A percentile compares a stretch with the other conserved stretches of the same genome.
phyloP scores from a whole-genome alignment of 345 rosid species.

The Sisymbrium irio region DNA sequence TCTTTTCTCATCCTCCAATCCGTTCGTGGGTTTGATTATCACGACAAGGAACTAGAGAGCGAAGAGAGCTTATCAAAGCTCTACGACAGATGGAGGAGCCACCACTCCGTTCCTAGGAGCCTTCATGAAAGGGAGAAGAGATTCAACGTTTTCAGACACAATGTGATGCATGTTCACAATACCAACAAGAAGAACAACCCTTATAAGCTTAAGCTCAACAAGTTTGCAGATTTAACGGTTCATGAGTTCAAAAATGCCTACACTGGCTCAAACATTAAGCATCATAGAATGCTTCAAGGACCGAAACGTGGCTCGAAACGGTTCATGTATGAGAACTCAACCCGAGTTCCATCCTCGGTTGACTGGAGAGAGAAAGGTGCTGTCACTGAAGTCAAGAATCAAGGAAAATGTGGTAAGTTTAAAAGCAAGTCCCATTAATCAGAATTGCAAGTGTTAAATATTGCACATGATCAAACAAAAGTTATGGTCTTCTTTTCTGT shows the following conservation, averaged over 20 bases:
- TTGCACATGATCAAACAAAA: not conserved
- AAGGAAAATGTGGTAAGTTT: slow-evolving; percentile 67
- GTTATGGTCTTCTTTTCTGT: not conserved
- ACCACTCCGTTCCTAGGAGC: slow-evolving; percentile 69
- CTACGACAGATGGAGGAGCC: slow-evolving; percentile 85
- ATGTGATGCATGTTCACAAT: slow-evolving; percentile 66
- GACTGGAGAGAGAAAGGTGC: slow-evolving; percentile 85
- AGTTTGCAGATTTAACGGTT: slow-evolving; percentile 77
- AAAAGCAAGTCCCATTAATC: not conserved
- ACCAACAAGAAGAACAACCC: slow-evolving; percentile 66
- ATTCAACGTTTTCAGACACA: slow-evolving; percentile 70
- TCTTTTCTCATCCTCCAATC: slow-evolving; percentile 42
- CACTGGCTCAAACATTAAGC: slow-evolving; percentile 69
- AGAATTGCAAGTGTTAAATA: slow-evolving; percentile 2
- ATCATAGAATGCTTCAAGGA: slow-evolving; percentile 60
- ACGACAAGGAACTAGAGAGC: slow-evolving; percentile 55
- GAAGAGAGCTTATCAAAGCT: slow-evolving; percentile 68
- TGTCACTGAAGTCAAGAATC: slow-evolving; percentile 67
- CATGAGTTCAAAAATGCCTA: slow-evolving; percentile 55
- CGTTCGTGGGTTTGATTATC: slow-evolving; percentile 53
- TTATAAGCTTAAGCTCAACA: slow-evolving; percentile 75
- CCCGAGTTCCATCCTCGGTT: slow-evolving; percentile 41
- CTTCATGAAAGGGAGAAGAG: slow-evolving; percentile 64
- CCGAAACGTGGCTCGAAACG: slow-evolving; percentile 32
- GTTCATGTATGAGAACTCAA: slow-evolving; percentile 60